Evolutionary conservation across 2,329 filamentous ascomycete genomes (phyloP).

Genomic region (Endocalyx cinctus): DNA sequence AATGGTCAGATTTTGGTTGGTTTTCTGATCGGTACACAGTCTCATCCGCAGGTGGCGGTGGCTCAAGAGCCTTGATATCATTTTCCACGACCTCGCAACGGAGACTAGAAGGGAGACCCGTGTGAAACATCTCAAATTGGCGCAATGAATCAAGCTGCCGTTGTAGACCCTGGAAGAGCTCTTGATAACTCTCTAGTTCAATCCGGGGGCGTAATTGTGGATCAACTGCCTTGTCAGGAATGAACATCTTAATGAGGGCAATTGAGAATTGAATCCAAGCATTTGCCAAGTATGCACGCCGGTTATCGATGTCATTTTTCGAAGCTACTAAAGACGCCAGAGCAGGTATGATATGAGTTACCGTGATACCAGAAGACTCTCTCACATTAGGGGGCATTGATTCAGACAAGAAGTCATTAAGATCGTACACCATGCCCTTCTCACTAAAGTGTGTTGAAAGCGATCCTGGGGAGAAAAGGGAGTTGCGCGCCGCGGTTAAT

Average conservation of each 20-base stretch:
- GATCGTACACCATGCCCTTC: slow-evolving; percentile 21
- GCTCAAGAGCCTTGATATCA: slow-evolving; percentile 60
- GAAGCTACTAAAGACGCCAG: slow-evolving; percentile 39
- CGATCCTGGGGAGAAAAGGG: no score
- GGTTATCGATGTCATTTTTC: slow-evolving; percentile 16
- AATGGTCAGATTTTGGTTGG: no score
- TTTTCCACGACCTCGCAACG: slow-evolving; percentile 59
- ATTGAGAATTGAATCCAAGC: slow-evolving; percentile 76
- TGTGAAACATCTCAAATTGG: slow-evolving; percentile 62
- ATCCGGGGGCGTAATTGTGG: slow-evolving; percentile 65
- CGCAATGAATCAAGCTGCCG: slow-evolving; percentile 56
- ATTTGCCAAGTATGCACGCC: slow-evolving; percentile 40
- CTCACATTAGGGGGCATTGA: slow-evolving; percentile 14
- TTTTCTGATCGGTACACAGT: slow-evolving; percentile 73
- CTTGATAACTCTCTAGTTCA: slow-evolving; percentile 54
- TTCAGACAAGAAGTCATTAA: slow-evolving; percentile 17
- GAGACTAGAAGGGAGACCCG: slow-evolving; percentile 63
- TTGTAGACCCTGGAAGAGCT: slow-evolving; percentile 52
- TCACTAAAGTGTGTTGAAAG: slow-evolving; percentile 14
- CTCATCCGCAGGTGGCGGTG: slow-evolving; percentile 58
- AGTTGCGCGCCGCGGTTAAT: slow-evolving; percentile 23
- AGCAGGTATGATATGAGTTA: slow-evolving; percentile 39
- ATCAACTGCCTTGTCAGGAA: slow-evolving; percentile 83
- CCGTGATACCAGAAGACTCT: slow-evolving; percentile 22
- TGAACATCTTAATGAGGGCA: slow-evolving; percentile 71